phyloP scores from a whole-genome alignment of 371 early-diverging fungal species.

The Cokeromyces recurvatus region DNA sequence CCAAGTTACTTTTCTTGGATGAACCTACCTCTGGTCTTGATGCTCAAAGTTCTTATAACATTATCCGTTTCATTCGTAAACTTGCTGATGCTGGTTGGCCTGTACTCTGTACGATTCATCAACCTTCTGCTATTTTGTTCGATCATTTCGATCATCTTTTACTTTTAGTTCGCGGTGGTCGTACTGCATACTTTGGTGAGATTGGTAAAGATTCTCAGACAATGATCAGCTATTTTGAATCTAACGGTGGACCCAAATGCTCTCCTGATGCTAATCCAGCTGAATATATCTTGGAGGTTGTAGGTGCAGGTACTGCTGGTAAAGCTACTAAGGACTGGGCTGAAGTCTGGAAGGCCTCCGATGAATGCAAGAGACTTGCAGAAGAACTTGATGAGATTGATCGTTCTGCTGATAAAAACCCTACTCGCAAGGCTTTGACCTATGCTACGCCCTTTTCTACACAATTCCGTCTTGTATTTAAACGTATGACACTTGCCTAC shows the following conservation, averaged over 20 bases:
- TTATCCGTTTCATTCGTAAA: slow-evolving; percentile 67
- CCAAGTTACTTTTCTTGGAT: slow-evolving; percentile 77
- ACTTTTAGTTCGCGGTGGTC: slow-evolving; percentile 70
- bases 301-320: slow-evolving; percentile 56
- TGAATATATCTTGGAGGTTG: slow-evolving; percentile 46
- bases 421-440: slow-evolving; percentile 10
- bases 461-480: slow-evolving; percentile 49
- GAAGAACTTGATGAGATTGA: slow-evolving; percentile 32
- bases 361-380: slow-evolving; percentile 30
- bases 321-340: slow-evolving; percentile 58
- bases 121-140: slow-evolving; percentile 78
- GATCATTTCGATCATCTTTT: slow-evolving; percentile 78
- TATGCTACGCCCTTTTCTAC: slow-evolving; percentile 28
- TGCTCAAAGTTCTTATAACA: slow-evolving; percentile 63
- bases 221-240: slow-evolving; percentile 60
- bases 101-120: slow-evolving; percentile 81
- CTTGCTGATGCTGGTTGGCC: slow-evolving; percentile 66
- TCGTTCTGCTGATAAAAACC: slow-evolving; percentile 14
- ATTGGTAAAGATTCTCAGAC: slow-evolving; percentile 49
- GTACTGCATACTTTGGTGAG: slow-evolving; percentile 75
- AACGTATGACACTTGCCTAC: slow-evolving; percentile 56
- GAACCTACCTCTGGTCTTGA: slow-evolving; percentile 85
- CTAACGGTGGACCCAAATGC: slow-evolving; percentile 56
- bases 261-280: slow-evolving; percentile 48
- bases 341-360: slow-evolving; percentile 52